These are phyloP conservation scores for Wallacemonas sp. DNA, from an alignment of 208 protist species.

Conservation along the genomic window DNA sequence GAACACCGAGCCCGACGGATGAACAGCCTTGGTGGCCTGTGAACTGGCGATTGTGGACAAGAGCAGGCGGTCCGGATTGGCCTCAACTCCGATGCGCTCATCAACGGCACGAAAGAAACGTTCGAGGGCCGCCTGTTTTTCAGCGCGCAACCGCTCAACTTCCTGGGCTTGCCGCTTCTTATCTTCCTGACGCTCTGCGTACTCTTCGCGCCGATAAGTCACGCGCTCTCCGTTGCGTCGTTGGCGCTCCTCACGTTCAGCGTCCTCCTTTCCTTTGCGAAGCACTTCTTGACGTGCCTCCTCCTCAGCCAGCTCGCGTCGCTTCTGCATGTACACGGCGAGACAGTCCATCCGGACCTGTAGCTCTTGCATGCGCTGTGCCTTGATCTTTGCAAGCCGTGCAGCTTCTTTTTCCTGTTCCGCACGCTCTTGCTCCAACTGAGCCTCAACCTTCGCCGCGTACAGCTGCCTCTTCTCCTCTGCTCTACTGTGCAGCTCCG, in stretches of 20 bases:
- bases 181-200: slow-evolving; percentile 32
- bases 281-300: slow-evolving; percentile 35
- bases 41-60: slow-evolving; percentile 60
- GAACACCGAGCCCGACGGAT: slow-evolving; percentile 9
- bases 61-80: slow-evolving; percentile 54
- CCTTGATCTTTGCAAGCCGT: slow-evolving; percentile 20
- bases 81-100: slow-evolving; percentile 53
- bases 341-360: slow-evolving; percentile 58
- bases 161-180: slow-evolving; percentile 36
- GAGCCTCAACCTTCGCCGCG: slow-evolving; percentile 17
- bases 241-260: slow-evolving; percentile 32
- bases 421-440: slow-evolving; percentile 20
- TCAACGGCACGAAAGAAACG: slow-evolving; percentile 74
- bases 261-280: slow-evolving; percentile 30
- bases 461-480: slow-evolving; percentile 1
- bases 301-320: slow-evolving; percentile 32
- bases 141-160: slow-evolving; percentile 30
- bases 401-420: slow-evolving; percentile 39
- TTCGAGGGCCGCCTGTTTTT: slow-evolving; percentile 57
- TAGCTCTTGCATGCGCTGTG: slow-evolving; percentile 44
- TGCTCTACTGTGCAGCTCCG: slow-evolving; percentile 7
- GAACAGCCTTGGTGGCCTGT: slow-evolving; percentile 33
- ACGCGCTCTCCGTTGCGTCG: slow-evolving; percentile 58
- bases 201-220: slow-evolving; percentile 40
- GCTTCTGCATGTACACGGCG: slow-evolving; percentile 36